Base-by-base conservation (phyloP, 352 stramenopile species). In the Halophytophthora polymorphica region DNA sequence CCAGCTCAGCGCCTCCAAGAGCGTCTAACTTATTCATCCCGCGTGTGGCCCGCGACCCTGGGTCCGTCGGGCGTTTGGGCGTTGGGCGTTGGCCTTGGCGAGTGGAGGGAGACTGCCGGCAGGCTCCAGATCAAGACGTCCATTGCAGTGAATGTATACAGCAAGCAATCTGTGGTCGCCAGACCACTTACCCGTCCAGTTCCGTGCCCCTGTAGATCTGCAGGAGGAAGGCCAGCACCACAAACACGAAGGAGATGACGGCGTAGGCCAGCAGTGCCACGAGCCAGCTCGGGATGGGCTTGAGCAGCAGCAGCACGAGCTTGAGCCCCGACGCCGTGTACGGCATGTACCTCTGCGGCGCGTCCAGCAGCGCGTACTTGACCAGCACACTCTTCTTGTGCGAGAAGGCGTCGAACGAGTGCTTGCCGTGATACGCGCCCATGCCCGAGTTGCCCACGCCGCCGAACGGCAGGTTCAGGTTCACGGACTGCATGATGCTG, bases 391-490 rank as follows among this genome's bases (percentile, higher is more conserved):
- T 67, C 50, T 86, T 88, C 48, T 73, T 70, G 66, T 88, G 81
- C 18, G 73, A 80, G 45, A 93, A 92, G 21, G 74, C 66, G 10
- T 88, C 62, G 35, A 97, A 97, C 19, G 75, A 83, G 53, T 76
- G 54, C 34, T 86, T 81, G 21, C 91, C 91, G 53, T 95, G 86
- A 62, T 95, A 96, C 0, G 62, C 56, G 13, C 90, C 89, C 53
- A 85, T 80, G n/a, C 90, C 90, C 33, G 73, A 93, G 15, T 45
- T 65, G 13, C 86, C 89, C 21, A 96, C 58, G 7, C 86, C 86
- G 38, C 88, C 86, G 55, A 96, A 92, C 5, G 88, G 88, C 13
- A 96, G 58, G 33, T 88, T 57, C 6, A 61, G 41, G 53, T 79
- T 90, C 8, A 61, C 53, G 14, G 81, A 59, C 49, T 96, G 86